A percentile compares a stretch with the other conserved stretches of the same genome.
Conservation (phyloP, 2,329 filamentous ascomycete species). For the Plectosphaerella cucumerina region DNA sequence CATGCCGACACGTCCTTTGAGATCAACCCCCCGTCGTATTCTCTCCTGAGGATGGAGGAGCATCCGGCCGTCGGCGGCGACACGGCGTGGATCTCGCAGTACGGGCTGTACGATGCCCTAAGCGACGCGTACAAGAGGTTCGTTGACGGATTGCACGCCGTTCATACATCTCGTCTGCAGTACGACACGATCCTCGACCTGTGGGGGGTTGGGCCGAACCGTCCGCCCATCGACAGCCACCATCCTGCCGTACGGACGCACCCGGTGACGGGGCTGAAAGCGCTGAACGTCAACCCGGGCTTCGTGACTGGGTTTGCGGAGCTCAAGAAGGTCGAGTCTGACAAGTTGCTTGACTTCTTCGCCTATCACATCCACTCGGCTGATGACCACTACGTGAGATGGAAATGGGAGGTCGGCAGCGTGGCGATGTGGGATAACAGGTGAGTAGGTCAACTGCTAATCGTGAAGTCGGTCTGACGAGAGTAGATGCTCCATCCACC, state of each 20-base stretch:
- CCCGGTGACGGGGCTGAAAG: slow-evolving; percentile 41
- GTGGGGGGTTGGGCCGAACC: slow-evolving; percentile 34
- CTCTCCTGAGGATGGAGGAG: slow-evolving; percentile 46
- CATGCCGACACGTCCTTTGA: slow-evolving; percentile 48
- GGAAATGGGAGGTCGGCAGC: slow-evolving; percentile 44
- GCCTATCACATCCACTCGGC: slow-evolving; percentile 41
- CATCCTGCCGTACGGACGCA: slow-evolving; percentile 45
- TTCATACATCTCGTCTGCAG: slow-evolving; percentile 40
- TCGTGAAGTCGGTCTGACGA: slow-evolving; percentile 1
- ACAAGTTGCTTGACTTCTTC: slow-evolving; percentile 42
- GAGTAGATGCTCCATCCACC: slow-evolving; percentile 29
- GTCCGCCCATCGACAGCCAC: slow-evolving; percentile 40
- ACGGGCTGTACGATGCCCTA: slow-evolving; percentile 40
- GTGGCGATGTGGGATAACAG: slow-evolving; percentile 49
- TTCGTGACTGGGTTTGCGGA: slow-evolving; percentile 45
- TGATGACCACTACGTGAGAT: slow-evolving; percentile 44
- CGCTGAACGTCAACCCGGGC: slow-evolving; percentile 39
- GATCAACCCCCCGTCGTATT: slow-evolving; percentile 46
- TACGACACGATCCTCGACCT: slow-evolving; percentile 43
- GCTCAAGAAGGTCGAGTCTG: slow-evolving; percentile 43
- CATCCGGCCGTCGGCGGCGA: slow-evolving; percentile 42
- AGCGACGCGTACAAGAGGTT: slow-evolving; percentile 37
- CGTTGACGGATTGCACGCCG: slow-evolving; percentile 36
- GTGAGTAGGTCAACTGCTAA: slow-evolving; percentile 10
- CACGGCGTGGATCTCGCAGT: slow-evolving; percentile 42